Base-by-base conservation (phyloP, 2,329 filamentous ascomycete species). In the Podosphaera fusca region DNA sequence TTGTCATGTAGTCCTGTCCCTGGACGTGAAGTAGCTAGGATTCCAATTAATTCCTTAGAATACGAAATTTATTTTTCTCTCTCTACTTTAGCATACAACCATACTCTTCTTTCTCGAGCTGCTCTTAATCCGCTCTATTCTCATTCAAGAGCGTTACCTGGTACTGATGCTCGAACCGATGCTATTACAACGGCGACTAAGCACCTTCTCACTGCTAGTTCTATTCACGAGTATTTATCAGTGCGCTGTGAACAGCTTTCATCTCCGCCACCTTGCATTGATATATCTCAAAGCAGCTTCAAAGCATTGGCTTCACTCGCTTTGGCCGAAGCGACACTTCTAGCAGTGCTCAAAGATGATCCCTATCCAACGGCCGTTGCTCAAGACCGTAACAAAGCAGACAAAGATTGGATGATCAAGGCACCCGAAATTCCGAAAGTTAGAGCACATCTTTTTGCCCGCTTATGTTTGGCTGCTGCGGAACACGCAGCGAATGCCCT, bases 391-490 rank as follows among this genome's bases (percentile, higher is more conserved):
- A 94, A 94, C 66, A 79, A 82, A 56, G 81, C 83, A 62, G 87
- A 89, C 68, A 87, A 79, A 60, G 90, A 96, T 62, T 98, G 90
- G 90, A 96, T 96, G 88, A 94, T 92, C 69, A 87, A 85, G 64
- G 79, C 87, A 0, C 87, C 90, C 0, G 81, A 87, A 55, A 86
- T 95, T 54, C 85, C 88, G 35, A 89, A 90, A 66, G 88, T 95
- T 21, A 81, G 90, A 52, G 87, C 87, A 7, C 82, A 94, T 65
- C 74, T 98, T 1, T 94, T 94, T 66, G 88, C 88, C 1, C 77
- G 90, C 0, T 73, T 96, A 6, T 96, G 88, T 67, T 76, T 96
- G 9, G 87, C 88, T 0, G 87, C 89, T 0, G 82, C 85, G 0
- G 89, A 95, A 63, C 89, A 96, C 69, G 88, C 89, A 0, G 79